These are phyloP conservation scores for Populus hybrid DNA, from an alignment of 441 rosid genomes.

Conservation along the genomic window DNA sequence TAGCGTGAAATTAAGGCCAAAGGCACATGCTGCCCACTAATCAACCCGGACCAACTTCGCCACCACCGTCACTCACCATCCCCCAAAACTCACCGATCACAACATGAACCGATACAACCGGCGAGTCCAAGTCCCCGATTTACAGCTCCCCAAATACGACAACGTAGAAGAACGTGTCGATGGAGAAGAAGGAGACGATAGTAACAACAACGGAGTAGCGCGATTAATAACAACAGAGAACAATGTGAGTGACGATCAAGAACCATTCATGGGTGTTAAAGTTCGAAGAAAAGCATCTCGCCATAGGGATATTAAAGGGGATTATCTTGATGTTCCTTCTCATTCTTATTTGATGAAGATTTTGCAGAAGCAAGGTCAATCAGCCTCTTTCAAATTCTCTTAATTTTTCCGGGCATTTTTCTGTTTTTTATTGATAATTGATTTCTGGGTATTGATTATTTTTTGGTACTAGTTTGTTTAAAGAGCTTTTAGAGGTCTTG, in stretches of 20 bases:
- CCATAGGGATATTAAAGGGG: constrained; percentile 72
- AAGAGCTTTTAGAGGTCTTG: not conserved
- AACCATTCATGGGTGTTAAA: constrained; percentile 81
- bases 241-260: constrained; percentile 63
- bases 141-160: constrained; percentile 36
- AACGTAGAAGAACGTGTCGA: constrained; percentile 18
- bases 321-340: constrained; percentile 72
- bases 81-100: not conserved
- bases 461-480: not conserved
- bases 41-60: constrained; percentile 1
- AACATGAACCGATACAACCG: constrained; percentile 41
- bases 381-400: not conserved
- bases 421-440: not conserved
- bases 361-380: constrained; percentile 80
- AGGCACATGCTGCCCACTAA: constrained; percentile 15
- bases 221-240: constrained; percentile 31
- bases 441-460: not conserved
- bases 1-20: constrained; percentile 1
- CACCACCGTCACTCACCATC: not conserved
- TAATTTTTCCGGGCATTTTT: not conserved
- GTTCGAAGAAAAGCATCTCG: constrained; percentile 82
- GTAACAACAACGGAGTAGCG: constrained; percentile 5
- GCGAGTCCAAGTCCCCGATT: constrained; percentile 56
- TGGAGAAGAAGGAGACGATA: constrained; percentile 16
- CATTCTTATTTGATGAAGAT: too few relatives aligned